Conservation (phyloP, 352 stramenopile genomes). For the Chrysophaeum taylorii region DNA sequence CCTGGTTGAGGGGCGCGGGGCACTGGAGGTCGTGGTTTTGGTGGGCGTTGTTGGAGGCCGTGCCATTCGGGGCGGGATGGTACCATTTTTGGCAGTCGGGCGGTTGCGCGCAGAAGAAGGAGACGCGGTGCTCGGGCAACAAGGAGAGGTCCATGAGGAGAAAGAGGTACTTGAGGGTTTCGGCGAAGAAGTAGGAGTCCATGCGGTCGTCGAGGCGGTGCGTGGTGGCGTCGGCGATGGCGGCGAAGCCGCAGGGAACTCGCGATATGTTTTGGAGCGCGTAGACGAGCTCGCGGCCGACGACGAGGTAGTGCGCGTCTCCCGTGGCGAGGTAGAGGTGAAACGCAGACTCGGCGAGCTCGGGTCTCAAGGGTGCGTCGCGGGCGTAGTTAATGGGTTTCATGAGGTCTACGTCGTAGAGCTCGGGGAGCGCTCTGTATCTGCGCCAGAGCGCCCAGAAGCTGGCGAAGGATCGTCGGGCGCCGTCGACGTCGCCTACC, state of each 20-base stretch:
- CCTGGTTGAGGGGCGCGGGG: too few species aligned
- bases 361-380: not conserved
- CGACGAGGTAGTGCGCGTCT: constrained; percentile 18
- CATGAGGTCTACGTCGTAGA: not conserved
- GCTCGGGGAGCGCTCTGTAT: not conserved
- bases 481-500: not conserved
- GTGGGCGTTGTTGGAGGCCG: not conserved
- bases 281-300: constrained; percentile 34
- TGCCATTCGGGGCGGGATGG: not conserved
- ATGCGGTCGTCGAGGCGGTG: constrained; percentile 70
- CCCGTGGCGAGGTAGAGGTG: not conserved
- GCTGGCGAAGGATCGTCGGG: not conserved
- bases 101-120: constrained; percentile 10
- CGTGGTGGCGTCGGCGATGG: constrained; percentile 57
- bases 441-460: not conserved
- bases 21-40: too few species aligned
- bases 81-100: not conserved
- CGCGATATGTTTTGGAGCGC: constrained; percentile 59
- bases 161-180: constrained; percentile 83
- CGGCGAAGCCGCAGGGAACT: constrained; percentile 67
- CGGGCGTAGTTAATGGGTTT: not conserved
- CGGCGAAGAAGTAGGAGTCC: constrained; percentile 78
- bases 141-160: constrained; percentile 57
- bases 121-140: not conserved
- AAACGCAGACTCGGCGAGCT: constrained; percentile 2